These are phyloP conservation scores for Musa acuminata DNA, from an alignment of 176 grass and related monocot genomes.

Conservation along the genomic window DNA sequence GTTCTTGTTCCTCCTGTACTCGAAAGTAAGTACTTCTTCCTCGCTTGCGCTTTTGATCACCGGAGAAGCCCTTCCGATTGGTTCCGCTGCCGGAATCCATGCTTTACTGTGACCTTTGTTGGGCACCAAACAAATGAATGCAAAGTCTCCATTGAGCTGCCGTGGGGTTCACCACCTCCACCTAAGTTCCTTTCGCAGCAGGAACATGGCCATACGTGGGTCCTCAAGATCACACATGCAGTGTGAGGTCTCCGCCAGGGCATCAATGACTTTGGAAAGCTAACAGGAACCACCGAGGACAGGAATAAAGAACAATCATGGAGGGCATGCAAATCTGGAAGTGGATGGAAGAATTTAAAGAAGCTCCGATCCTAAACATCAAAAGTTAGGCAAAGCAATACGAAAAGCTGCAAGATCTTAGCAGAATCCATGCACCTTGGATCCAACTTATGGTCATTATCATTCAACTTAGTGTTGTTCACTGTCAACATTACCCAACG, in stretches of 20 bases:
- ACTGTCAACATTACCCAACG: too few species aligned
- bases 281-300: background rate
- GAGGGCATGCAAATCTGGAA: too few species aligned
- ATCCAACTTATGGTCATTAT: too few species aligned
- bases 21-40: too few species aligned
- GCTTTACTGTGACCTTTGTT: too few species aligned
- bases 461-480: too few species aligned
- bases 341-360: background rate
- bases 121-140: too few species aligned
- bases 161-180: background rate
- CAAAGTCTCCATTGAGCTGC: background rate
- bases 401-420: background rate
- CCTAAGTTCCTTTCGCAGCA: background rate
- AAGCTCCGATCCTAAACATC: background rate
- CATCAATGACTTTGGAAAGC: background rate
- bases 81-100: background rate
- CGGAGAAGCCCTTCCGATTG: background rate
- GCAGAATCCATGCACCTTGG: background rate
- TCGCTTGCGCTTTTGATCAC: conserved; percentile 1
- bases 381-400: background rate
- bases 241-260: conserved; percentile 4
- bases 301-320: background rate
- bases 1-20: too few species aligned
- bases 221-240: background rate
- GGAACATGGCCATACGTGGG: background rate